Evolutionary conservation across 2,329 filamentous ascomycete species (phyloP), one percentile per base, ranked within the genome.

Genomic region (Cladosporium sp.): DNA sequence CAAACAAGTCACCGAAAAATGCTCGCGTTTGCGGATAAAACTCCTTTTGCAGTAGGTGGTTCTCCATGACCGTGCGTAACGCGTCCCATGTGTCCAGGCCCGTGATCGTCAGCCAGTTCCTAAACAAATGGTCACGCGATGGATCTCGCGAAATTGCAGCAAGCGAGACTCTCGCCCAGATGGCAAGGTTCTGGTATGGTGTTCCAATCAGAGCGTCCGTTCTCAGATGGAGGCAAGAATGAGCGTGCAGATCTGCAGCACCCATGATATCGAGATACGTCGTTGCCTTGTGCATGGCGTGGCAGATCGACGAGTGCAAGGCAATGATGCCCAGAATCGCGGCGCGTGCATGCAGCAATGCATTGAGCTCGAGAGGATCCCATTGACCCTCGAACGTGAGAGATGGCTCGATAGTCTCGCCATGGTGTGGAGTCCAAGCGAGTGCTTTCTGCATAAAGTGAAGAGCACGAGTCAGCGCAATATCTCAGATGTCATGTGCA

Each of bases 71-170:
- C 2, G 7, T 30, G 8, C 57, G 28, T 26, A 70, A 24, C 10
- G 67, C 26, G 15, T 65, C 59, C 65, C 67, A 70, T 4, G 28
- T 65, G 14, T 18, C 57, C 3, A 70, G 12, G 2, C 44, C n/a
- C 10, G 67, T 47, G 21, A 18, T 28, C 12, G 59, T n/a, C 28
- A 70, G 41, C 38, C 66, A 49, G 12, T 34, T 10, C 36, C 28
- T 57, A 12, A 69, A 59, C 41, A 59, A 59, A 0, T 24, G 58
- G 28, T 70, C 68, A 1, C 66, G 69, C 15, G 30, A 47, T 2
- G 69, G 65, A 63, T 68, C 68, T 41, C 68, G 47, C n/a, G 75
- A 74, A 1, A 69, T 69, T 12, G 70, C 66, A 44, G 67, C 67
- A 3, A 73, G 38, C 15, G 61, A 68, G 54, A 70, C 68, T 18